These are phyloP conservation scores for Eutrema yunnanense DNA, from an alignment of 345 rosid genomes.

Conservation along the genomic window DNA sequence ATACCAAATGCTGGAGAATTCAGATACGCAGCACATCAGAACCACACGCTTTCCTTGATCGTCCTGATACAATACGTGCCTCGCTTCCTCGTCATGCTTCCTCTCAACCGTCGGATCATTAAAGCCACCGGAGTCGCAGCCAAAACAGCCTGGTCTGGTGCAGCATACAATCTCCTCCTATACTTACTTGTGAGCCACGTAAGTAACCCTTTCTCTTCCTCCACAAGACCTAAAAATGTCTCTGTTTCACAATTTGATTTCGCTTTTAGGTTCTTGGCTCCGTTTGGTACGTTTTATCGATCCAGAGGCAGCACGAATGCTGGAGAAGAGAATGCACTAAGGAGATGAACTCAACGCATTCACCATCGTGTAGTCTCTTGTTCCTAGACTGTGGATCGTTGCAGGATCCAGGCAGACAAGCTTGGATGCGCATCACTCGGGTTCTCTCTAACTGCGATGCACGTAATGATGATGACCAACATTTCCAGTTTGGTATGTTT, in stretches of 20 bases:
- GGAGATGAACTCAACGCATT: constrained; percentile 46
- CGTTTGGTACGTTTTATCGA: constrained; percentile 68
- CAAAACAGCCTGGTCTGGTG: constrained; percentile 88
- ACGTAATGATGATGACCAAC: constrained; percentile 26
- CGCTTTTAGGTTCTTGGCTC: constrained; percentile 61
- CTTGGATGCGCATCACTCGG: constrained; percentile 51
- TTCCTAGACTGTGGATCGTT: constrained; percentile 63
- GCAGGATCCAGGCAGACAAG: constrained; percentile 39
- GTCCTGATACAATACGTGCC: constrained; percentile 80
- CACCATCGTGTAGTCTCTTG: constrained; percentile 39
- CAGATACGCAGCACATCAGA: constrained; percentile 39
- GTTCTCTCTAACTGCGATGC: constrained; percentile 54
- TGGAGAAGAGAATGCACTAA: constrained; percentile 50
- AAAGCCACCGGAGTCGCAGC: constrained; percentile 82
- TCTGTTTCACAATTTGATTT: background rate
- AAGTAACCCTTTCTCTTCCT: constrained; percentile 18
- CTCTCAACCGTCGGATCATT: constrained; percentile 62
- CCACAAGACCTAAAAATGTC: background rate
- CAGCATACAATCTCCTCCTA: constrained; percentile 72
- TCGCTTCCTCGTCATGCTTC: constrained; percentile 63
- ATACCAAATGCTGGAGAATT: constrained; percentile 49
- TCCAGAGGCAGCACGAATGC: constrained; percentile 63
- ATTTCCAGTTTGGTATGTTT: constrained; percentile 70
- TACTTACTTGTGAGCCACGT: constrained; percentile 79
- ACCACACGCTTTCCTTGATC: constrained; percentile 67